Base-by-base conservation (phyloP, 148 eudicot genomes). In the Vaccinium myrtillus region DNA sequence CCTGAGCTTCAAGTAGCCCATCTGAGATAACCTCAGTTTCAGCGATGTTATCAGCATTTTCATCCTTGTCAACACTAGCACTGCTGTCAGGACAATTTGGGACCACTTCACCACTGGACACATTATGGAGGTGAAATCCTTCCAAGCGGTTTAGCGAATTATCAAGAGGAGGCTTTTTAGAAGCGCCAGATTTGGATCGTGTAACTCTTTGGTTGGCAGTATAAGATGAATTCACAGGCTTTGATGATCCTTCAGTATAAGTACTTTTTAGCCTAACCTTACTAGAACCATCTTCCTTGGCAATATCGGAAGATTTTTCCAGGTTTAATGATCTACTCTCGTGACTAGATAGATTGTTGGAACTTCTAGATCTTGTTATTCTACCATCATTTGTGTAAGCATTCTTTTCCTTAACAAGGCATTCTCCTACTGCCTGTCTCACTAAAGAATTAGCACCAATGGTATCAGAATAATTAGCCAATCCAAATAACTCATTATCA, bases 351-450 rank as follows among this genome's bases (percentile, higher is more conserved):
- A 36, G 87, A 69, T 70, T 76, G 74, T 58, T 55, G 79, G 83
- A 81, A 84, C 87, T 87, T 70, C 32, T 82, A 75, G 90, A 87
- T 83, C 86, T 85, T 59, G 89, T 78, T 49, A 83, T 75, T 61
- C 83, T 84, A 75, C 85, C 85, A 78, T 56, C 23, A 78, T 53
- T 73, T 67, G 18, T 8, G 46, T 87, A 30, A 48, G 56, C 82
- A 46, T 78, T 83, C 21, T 81, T 58, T 86, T 87, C 85, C 81
- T 81, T 78, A 78, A 84, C 67, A 18, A 55, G 56, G 86, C 73
- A 80, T 48, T 79, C 82, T 43, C 89, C 83, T 50, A 36, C 73
- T 67, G 74, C 81, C 84, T 79, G 83, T 49, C 80, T 81, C 19
- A n/a, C 79, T 63, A 10, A 59, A 75, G 49, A 30, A 83, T 73